These are phyloP conservation scores for Solanum sejunctum DNA, from an alignment of 257 asterid species.

Conservation along the genomic window DNA sequence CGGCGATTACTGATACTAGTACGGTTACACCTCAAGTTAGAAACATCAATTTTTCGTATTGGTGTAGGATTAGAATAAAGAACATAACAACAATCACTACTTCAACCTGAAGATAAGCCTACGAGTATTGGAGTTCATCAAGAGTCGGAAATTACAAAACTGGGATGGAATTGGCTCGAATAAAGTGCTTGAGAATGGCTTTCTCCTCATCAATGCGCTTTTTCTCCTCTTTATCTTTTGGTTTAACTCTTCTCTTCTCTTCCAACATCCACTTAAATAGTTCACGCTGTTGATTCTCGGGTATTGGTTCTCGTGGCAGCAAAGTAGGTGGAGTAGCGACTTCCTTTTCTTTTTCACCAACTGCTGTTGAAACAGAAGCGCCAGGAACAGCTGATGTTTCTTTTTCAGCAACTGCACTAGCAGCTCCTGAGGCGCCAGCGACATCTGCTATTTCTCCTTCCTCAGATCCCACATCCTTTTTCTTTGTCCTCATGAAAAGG, in stretches of 20 bases:
- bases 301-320: conserved; percentile 41
- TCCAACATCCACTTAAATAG: conserved; percentile 73
- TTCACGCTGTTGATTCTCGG: conserved; percentile 61
- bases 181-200: conserved; percentile 66
- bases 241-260: conserved; percentile 70
- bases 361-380: conserved; percentile 18
- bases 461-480: conserved; percentile 18
- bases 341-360: conserved; percentile 20
- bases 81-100: neutral
- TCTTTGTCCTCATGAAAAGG: conserved; percentile 41
- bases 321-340: conserved; percentile 5
- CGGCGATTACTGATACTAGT: neutral
- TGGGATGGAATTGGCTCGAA: conserved; percentile 56
- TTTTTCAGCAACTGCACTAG: too few relatives aligned
- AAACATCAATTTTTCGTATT: neutral
- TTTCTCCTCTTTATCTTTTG: conserved; percentile 59
- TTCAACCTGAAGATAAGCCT: neutral
- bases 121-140: neutral
- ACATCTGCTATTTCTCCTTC: conserved; percentile 20
- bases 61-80: neutral
- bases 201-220: conserved; percentile 83
- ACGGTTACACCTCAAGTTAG: neutral
- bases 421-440: conserved; percentile 11
- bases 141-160: conserved; percentile 11
- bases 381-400: conserved; percentile 13